Evolutionary conservation across 306 rosid genomes (phyloP).

Genomic region (Cyclanthera cordifolia): DNA sequence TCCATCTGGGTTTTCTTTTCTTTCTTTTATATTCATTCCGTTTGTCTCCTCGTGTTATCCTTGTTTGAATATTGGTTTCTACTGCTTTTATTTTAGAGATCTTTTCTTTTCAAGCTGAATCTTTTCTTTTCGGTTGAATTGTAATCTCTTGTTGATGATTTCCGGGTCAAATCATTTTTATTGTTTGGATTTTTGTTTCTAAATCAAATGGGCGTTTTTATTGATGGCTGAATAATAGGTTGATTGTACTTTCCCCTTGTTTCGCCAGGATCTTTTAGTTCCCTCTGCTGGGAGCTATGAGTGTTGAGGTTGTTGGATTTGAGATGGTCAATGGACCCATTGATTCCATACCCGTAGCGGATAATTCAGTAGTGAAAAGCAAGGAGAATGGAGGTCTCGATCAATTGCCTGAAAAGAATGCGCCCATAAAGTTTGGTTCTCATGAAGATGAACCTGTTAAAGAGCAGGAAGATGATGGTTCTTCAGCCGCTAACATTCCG

Average conservation of each 20-base stretch:
- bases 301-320: constrained; percentile 67
- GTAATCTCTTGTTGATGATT: no score
- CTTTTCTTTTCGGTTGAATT: not conserved
- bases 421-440: constrained; percentile 64
- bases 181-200: not conserved
- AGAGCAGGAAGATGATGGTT: constrained; percentile 26
- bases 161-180: no score
- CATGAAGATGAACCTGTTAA: constrained; percentile 75
- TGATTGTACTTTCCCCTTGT: not conserved
- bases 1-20: not conserved
- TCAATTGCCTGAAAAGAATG: constrained; percentile 29
- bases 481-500: constrained; percentile 33
- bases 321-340: constrained; percentile 69
- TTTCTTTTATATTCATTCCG: no score
- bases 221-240: not conserved
- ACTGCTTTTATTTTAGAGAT: constrained; percentile 17
- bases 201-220: not conserved
- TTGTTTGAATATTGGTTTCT: constrained; percentile 4
- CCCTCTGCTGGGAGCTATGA: constrained; percentile 43
- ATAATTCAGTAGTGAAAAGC: constrained; percentile 25
- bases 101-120: constrained; percentile 1
- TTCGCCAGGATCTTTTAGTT: constrained; percentile 25
- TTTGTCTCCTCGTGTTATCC: no score
- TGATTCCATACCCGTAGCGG: constrained; percentile 38
- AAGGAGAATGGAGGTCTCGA: constrained; percentile 57